Base-by-base conservation (phyloP, 2,329 filamentous ascomycete species). In the Colletotrichum coccodes region DNA sequence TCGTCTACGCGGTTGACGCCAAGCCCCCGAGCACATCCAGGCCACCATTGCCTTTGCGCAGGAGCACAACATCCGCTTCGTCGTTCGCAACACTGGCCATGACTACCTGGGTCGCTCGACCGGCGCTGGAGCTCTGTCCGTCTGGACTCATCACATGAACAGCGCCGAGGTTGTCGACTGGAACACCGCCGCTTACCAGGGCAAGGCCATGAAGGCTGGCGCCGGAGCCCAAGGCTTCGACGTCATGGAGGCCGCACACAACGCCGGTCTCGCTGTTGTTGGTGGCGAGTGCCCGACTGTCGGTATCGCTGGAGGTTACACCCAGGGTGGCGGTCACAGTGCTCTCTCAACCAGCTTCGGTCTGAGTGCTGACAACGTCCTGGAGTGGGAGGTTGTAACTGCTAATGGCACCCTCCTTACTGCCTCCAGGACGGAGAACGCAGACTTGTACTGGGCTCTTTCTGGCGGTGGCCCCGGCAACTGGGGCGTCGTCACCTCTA, bases 291-390 rank as follows among this genome's bases (percentile, higher is more conserved):
- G 82, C 70, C 77, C 83, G 1, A 86, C 84, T 0, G 88, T 91
- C 5, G 89, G 88, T 2, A 71, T 89, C 6, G 84, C 86, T 0
- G 89, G 89, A n/a, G 89, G 89, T 1, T 91, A 86, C 71, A 84
- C 80, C 2, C 87, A 89, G 74, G 89, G 88, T 5, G 89, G 88
- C 11, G 89, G 90, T 0, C 88, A 90, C 73, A 84, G 83, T 1
- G 79, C 84, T 0, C 79, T 91, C 1, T 81, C 80, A 34, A 85
- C 85, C 1, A 78, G 74, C 14, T 87, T 85, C 53, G 90, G 90
- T 7, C 79, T 92, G 0, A 86, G 78, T 11, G 88, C 88, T 0
- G 89, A 92, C 68, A 85, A 91, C 57, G 83, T 85, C 8, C 76
- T 87, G 18, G 77, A 81, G 34, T 77, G 85, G 68, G 79, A 87